Evolutionary conservation across 768 basidiomycete genomes (phyloP).

Genomic region (Leccinum truebloodii): DNA sequence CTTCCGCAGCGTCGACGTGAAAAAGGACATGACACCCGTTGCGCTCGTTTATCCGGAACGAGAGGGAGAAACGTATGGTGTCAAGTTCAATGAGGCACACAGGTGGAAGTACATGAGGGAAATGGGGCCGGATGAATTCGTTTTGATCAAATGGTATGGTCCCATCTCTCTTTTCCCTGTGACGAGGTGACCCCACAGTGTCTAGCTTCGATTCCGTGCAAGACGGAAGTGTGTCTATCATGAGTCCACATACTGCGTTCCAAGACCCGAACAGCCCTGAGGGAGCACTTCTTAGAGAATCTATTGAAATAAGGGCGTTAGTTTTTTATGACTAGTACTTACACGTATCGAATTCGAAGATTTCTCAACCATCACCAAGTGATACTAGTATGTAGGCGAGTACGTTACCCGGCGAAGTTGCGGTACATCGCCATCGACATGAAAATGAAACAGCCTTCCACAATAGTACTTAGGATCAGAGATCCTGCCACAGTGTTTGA

Average conservation of each 20-base stretch:
- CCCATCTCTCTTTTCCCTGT: not conserved
- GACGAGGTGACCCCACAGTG: not conserved
- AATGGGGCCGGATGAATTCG: conserved; percentile 46
- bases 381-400: no score
- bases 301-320: conserved; percentile 37
- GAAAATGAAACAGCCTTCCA: not conserved
- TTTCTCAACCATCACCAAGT: not conserved
- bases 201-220: conserved; percentile 36
- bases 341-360: not conserved
- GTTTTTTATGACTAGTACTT: conserved; percentile 26
- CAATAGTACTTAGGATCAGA: no score
- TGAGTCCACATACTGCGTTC: conserved; percentile 38
- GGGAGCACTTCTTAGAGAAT: conserved; percentile 33
- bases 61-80: conserved; percentile 44
- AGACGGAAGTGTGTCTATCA: conserved; percentile 35
- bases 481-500: no score
- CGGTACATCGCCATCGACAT: not conserved
- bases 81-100: conserved; percentile 39
- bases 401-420: not conserved
- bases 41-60: conserved; percentile 20
- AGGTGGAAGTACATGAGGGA: conserved; percentile 48
- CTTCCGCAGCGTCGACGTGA: not conserved
- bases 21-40: not conserved
- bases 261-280: conserved; percentile 35
- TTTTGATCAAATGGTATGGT: conserved; percentile 49